Base-by-base conservation (phyloP, 2,329 filamentous ascomycete genomes). In the Aspergillus ochraceus region DNA sequence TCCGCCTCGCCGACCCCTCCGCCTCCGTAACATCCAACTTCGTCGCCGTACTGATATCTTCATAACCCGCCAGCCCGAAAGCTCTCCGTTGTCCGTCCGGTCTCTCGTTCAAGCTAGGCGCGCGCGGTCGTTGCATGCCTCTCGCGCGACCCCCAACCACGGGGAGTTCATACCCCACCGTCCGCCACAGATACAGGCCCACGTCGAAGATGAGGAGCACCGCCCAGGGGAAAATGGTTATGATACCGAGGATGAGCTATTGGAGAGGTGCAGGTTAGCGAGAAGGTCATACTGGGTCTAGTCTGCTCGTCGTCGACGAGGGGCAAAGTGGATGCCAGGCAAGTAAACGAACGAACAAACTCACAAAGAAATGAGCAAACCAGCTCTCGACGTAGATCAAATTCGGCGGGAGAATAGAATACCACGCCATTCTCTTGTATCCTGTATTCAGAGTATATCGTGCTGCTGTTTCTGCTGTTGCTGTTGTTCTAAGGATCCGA, bases 141-240 rank as follows among this genome's bases (percentile, higher is more conserved):
- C 82, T 79, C 36, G 86, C 86, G 65, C 86, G 78, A 6, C 87
- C 87, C 4, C 87, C 87, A 51, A 88, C 67, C 30, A 83, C 70
- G 1, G 87, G 87, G 2, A 88, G 73, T 61, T 88, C 82, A 71
- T 88, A 85, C 47, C 81, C 80, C 12, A 81, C 69, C 14, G 83
- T 78, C 60, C 88, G 86, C 71, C 83, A 84, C 59, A 86, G 64
- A 74, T 88, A 90, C 47, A 89, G 80, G 24, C 84, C 63, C 56
- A 88, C 72, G 70, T 90, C 88, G 77, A 89, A 89, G 63, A 86
- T 57, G 62, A 90, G 77, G 39, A 90, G 74, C 24, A 83, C 75
- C 5, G 82, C 73, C 86, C 87, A 90, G 11, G 88, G 88, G 2
- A 83, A 82, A 64, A 90, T 85, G 50, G 82, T 84, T 49, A 89